Evolutionary conservation across 331 rosid genomes (phyloP).

Genomic region (Saraca asoca): DNA sequence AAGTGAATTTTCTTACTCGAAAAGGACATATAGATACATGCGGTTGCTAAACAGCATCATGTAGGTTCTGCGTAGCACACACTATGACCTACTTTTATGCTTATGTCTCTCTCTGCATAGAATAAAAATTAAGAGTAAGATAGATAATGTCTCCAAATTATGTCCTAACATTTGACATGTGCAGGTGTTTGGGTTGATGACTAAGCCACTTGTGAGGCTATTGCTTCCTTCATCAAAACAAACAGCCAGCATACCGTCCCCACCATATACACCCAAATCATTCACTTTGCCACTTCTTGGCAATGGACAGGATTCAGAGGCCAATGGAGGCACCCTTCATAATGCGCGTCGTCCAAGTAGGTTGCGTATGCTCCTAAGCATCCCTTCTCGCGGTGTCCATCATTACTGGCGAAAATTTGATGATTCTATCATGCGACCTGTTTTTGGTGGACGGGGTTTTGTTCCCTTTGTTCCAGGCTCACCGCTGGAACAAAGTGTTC

Average conservation of each 20-base stretch:
- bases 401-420: slow-evolving; percentile 90
- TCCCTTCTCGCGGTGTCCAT: slow-evolving; percentile 66
- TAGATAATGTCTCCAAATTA: slow-evolving; percentile 4
- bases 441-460: slow-evolving; percentile 92
- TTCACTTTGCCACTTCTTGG: slow-evolving; percentile 61
- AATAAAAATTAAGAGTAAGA: slow-evolving; percentile 22
- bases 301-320: slow-evolving; percentile 50
- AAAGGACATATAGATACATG: too few species aligned
- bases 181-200: slow-evolving; percentile 94
- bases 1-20: too few species aligned
- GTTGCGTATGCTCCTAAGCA: slow-evolving; percentile 61
- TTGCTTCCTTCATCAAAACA: slow-evolving; percentile 72
- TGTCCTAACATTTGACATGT: slow-evolving; percentile 31
- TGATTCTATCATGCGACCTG: slow-evolving; percentile 82
- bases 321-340: slow-evolving; percentile 30
- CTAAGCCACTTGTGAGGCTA: slow-evolving; percentile 82
- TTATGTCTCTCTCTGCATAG: slow-evolving; percentile 10
- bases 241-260: slow-evolving; percentile 50
- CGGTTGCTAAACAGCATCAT: too few species aligned
- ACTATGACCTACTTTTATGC: not conserved
- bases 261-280: slow-evolving; percentile 71
- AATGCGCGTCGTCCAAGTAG: slow-evolving; percentile 45
- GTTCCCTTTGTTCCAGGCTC: slow-evolving; percentile 84
- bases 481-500: slow-evolving; percentile 55
- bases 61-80: too few species aligned